Evolutionary conservation across 2,329 filamentous ascomycete species (phyloP), one percentile per base, ranked within the genome.

Genomic region (Cladosporium austrohemisphaericum): DNA sequence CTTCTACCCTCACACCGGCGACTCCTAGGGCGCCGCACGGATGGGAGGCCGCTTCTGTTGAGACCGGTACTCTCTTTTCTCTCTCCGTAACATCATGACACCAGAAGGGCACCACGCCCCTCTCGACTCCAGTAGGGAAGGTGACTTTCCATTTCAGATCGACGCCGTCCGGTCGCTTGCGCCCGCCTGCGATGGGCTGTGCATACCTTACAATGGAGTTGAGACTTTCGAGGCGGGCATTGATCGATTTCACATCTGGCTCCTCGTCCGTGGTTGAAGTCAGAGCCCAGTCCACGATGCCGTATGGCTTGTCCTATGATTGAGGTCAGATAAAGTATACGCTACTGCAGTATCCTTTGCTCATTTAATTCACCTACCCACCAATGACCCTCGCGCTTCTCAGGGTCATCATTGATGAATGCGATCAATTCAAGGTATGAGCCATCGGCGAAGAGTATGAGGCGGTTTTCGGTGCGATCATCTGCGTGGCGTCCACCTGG

Each of bases 351-450:
- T 13, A 26, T 20, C 20, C 7, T 48, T 29, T 28, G 20, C 11
- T 26, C 11, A 11, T 26, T 26, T 26, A n/a, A 6, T 26, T 11
- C 25, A 26, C 25, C 11, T 10, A 54, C 81, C 83, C 83, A 87
- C 59, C 77, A 77, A 58, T 86, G 81, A 1, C 67, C 65, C 5
- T 59, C 59, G 3, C 76, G 71, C 5, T 65, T 57, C 4, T 69
- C 66, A n/a, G 64, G 57, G 26, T 65, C 61, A 33, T 71, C 73
- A 16, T 76, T 63, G 41, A 79, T 68, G 61, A 85, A 86, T 31
- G 80, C 76, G 52, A 85, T 83, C 43, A 86, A 68, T 60, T 87
- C 83, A 46, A 87, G 69, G 65, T 86, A 86, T 18, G 76, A 76
- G 23, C 83, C 83, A 56, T 86, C 83, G 20, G 70, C 59, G 52